These are phyloP conservation scores for Brettanomyces custersianus DNA, from an alignment of 805 yeast genomes.

Conservation along the genomic window DNA sequence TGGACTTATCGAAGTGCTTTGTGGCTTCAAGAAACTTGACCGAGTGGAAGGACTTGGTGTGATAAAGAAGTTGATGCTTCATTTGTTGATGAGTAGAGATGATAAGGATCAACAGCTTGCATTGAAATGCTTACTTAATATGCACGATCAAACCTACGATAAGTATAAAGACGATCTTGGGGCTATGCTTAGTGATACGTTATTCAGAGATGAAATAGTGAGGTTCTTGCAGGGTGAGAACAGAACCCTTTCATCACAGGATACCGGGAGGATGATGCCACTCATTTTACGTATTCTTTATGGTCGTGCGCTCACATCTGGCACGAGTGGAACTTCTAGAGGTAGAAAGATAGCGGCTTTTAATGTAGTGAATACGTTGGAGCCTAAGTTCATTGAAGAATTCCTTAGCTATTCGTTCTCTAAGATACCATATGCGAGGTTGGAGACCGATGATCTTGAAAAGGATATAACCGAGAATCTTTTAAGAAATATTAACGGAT, in stretches of 20 bases:
- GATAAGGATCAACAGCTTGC: constrained; percentile 64
- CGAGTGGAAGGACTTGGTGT: constrained; percentile 42
- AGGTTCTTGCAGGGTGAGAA: constrained; percentile 47
- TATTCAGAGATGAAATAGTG: constrained; percentile 78
- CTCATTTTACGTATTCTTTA: constrained; percentile 67
- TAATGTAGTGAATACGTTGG: constrained; percentile 49
- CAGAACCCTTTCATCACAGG: constrained; percentile 51
- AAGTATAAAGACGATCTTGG: constrained; percentile 67
- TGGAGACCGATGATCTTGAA: constrained; percentile 6
- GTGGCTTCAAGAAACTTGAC: constrained; percentile 56
- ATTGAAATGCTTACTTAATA: constrained; percentile 57
- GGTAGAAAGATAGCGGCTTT: constrained; percentile 68
- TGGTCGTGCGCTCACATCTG: constrained; percentile 74
- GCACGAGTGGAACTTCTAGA: constrained; percentile 58
- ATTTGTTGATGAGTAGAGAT: constrained; percentile 52
- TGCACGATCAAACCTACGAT: constrained; percentile 45
- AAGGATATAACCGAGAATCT: constrained; percentile 22
- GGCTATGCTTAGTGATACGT: constrained; percentile 71
- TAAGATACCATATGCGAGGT: constrained; percentile 33
- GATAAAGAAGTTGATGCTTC: constrained; percentile 44
- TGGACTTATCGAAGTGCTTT: constrained; percentile 50
- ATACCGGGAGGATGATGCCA: constrained; percentile 56
- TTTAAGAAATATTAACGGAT: constrained; percentile 53
- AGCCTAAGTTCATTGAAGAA: constrained; percentile 39
- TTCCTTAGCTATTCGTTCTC: constrained; percentile 59